Percentiles rank a stretch among this genome's conserved stretches.
phyloP scores from a whole-genome alignment of 345 rosid genomes.

The Firmiana major region DNA sequence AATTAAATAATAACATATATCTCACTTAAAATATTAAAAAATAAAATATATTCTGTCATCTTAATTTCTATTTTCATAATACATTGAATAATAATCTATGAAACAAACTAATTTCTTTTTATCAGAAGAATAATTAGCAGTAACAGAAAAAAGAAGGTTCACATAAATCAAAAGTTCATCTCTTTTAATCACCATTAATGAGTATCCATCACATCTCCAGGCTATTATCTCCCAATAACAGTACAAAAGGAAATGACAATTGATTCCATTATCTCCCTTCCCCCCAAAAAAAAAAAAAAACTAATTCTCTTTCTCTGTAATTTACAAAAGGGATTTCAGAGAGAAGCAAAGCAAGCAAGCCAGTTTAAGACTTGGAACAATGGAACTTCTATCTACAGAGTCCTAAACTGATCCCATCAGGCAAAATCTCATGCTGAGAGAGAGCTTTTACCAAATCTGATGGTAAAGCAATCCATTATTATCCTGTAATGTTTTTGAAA shows the following conservation, averaged over 20 bases:
- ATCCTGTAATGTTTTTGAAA: neutral
- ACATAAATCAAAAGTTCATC: constrained; percentile 10
- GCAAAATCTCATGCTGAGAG: neutral
- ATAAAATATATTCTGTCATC: too few species aligned
- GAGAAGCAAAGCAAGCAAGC: neutral
- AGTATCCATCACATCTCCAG: constrained; percentile 13
- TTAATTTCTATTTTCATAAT: too few species aligned
- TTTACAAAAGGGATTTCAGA: neutral
- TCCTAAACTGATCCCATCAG: neutral
- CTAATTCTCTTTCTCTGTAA: neutral
- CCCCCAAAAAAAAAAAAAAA: too few species aligned
- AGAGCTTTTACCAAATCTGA: neutral
- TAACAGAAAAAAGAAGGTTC: neutral
- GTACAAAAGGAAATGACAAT: neutral
- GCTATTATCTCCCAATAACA: neutral
- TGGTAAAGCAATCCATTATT: neutral
- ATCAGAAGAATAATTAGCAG: constrained; percentile 9
- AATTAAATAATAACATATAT: too few species aligned
- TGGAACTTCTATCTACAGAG: neutral
- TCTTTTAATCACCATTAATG: constrained; percentile 4
- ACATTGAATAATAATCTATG: too few species aligned
- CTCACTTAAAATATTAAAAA: too few species aligned
- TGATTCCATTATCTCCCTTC: neutral
- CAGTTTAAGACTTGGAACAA: neutral
- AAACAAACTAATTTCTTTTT: neutral